phyloP scores from a whole-genome alignment of 768 basidiomycete species.

The Gloeostereum incarnatum region DNA sequence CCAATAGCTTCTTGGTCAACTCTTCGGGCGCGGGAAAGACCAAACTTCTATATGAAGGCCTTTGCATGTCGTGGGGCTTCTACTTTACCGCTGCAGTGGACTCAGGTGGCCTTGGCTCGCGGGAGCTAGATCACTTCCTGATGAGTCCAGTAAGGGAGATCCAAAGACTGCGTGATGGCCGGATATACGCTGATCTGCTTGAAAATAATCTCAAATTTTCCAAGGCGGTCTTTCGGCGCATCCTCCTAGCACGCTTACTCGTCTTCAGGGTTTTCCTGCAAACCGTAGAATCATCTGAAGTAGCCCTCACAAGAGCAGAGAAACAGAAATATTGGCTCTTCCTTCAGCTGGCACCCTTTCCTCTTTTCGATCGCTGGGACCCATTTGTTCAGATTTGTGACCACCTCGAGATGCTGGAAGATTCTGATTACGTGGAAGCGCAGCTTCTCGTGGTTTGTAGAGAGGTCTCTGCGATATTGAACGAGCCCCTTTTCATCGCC shows the following conservation, averaged over 20 bases:
- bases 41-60: conserved; percentile 1
- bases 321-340: not conserved
- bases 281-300: not conserved
- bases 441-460: too few relatives aligned
- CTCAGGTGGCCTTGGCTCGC: not conserved
- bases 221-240: not conserved
- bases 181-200: not conserved
- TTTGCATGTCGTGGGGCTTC: conserved; percentile 1
- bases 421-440: not conserved
- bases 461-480: not conserved
- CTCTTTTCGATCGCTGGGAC: not conserved
- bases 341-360: not conserved
- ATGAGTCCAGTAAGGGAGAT: too few relatives aligned
- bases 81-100: not conserved
- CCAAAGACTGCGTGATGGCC: not conserved
- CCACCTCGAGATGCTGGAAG: not conserved
- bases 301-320: not conserved
- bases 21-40: conserved; percentile 1
- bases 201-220: not conserved
- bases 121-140: not conserved
- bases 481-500: conserved; percentile 1
- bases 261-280: not conserved
- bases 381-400: too few relatives aligned
- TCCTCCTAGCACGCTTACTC: not conserved
- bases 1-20: conserved; percentile 3